phyloP scores from a whole-genome alignment of 768 basidiomycete genomes.

The Obba rivulosa region DNA sequence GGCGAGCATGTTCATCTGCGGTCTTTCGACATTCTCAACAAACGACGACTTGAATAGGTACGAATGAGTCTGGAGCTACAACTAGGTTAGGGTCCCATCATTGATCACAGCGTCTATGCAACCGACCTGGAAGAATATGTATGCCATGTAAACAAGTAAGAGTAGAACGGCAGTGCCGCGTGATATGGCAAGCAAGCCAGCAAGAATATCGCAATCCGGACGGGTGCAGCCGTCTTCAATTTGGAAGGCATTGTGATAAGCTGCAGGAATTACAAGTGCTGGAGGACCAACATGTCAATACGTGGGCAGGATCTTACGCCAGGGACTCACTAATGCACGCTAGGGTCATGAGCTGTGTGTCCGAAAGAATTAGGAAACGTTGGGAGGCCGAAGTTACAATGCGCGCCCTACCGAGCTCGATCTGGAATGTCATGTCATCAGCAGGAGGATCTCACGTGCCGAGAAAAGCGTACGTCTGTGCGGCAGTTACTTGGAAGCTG shows the following conservation, averaged over 20 bases:
- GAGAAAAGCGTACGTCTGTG: conserved; percentile 58
- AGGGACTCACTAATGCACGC: conserved; percentile 69
- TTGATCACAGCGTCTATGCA: neutral
- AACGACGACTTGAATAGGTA: conserved; percentile 52
- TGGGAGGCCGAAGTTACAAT: too few relatives aligned
- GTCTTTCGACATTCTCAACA: conserved; percentile 27
- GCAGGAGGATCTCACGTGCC: conserved; percentile 20
- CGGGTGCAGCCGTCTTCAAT: too few relatives aligned
- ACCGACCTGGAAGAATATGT: conserved; percentile 69
- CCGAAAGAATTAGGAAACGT: too few relatives aligned
- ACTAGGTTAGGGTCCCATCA: conserved; percentile 1
- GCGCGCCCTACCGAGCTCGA: neutral
- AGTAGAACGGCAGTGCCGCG: conserved; percentile 78
- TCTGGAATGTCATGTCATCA: neutral
- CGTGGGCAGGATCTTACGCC: neutral
- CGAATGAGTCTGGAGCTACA: conserved; percentile 67
- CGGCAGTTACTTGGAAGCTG: conserved; percentile 75
- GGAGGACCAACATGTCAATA: neutral
- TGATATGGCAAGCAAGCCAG: conserved; percentile 40
- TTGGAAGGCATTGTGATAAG: conserved; percentile 65
- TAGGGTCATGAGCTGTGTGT: conserved; percentile 83
- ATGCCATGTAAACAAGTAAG: conserved; percentile 66
- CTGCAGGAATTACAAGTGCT: conserved; percentile 88
- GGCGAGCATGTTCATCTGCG: conserved; percentile 69
- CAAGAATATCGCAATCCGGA: too few relatives aligned